Evolutionary conservation across 805 yeast genomes (phyloP), one percentile per base, ranked within the genome.

Genomic region (Metahyphopichia silvanorum): DNA sequence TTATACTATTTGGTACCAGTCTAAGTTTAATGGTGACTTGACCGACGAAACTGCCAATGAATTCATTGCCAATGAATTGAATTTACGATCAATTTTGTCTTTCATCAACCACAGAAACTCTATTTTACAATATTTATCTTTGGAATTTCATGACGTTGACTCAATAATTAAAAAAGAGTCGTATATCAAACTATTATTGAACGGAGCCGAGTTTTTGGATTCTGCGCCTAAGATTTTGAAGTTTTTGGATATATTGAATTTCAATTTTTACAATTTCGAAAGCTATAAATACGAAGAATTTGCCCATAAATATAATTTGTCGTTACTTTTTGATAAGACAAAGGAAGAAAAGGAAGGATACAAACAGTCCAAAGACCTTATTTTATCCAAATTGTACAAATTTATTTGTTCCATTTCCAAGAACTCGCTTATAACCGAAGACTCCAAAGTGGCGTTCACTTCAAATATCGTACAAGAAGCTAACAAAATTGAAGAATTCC

Each of bases 191-290:
- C 46, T 66, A 4, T 59, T 88, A 14, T 76, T 81, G 25, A 71
- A 71, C 39, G 66, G 66, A 8, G 58, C 65, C 23, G 71, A 72
- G 12, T 69, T 66, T 38, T 62, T 74, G 16, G 59, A 73, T 36
- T 84, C 82, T 1, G 71, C 87, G 1, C 82, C 91, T 0, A 79
- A 76, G 39, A 62, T 86, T 1, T 64, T 87, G 34, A 74, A 79
- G 21, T 79, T 83, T 38, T 63, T 89, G 46, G 95, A 86, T 55
- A 64, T 82, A 4, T 57, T 85, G 32, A 85, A 82, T 46, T 78
- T 78, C 43, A 66, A 71, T 32, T 68, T 69, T 28, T 52, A 44
- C 24, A 63, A 68, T 35, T 63, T 71, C 34, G 74, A 71, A 33
- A 62, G 66, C 12, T 57, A 65, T 25, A 61, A 61, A n/a, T 49